Evolutionary conservation across 441 rosid genomes (phyloP), one percentile per base, ranked within the genome.

Genomic region (Eugenia klotzschiana): DNA sequence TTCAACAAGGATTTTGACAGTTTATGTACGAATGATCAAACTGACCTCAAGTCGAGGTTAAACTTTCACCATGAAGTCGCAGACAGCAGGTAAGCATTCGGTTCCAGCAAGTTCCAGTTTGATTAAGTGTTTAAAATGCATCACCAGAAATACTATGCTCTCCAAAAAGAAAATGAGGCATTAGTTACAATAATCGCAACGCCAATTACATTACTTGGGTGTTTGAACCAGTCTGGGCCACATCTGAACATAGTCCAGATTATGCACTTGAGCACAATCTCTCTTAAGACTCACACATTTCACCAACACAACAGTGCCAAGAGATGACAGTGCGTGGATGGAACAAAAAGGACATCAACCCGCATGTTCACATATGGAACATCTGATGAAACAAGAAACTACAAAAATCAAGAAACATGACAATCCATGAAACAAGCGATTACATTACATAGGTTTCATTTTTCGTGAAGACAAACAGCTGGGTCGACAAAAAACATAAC

Each of bases 221-320:
- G n/a, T n/a, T n/a, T n/a, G 40, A 37, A 97, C 91, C 84, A 95
- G 92, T 50, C 92, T 93, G 51, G 98, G 97, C 98, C 99, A 97
- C 98, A 97, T 97, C 98, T 96, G 81, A 74, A 81, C 81, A 52
- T 27, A 58, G 57, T 58, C 41, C 29, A 3, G 54, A 43, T 56
- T 27, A 54, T 8, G 6, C 50, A 81, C 53, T 18, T 56, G 50
- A 51, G 69, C 25, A 16, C 4, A 10, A 16, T 43, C 73, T 29
- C 18, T 15, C 29, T 60, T 7, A 60, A 81, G 3, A 56, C 5
- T 40, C 23, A 0, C 83, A 40, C 83, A 81, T 1, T 9, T 37
- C 14, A 1, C 18, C 79, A 18, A 53, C n/a, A 43, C 23, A 77
- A 41, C 20, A 8, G 12, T n/a, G 26, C n/a, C 40, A 56, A 77